A percentile compares a stretch with the other conserved stretches of the same genome.
Evolutionary conservation across 2,329 filamentous ascomycete species (phyloP).

Genomic region (Periconia sp.): DNA sequence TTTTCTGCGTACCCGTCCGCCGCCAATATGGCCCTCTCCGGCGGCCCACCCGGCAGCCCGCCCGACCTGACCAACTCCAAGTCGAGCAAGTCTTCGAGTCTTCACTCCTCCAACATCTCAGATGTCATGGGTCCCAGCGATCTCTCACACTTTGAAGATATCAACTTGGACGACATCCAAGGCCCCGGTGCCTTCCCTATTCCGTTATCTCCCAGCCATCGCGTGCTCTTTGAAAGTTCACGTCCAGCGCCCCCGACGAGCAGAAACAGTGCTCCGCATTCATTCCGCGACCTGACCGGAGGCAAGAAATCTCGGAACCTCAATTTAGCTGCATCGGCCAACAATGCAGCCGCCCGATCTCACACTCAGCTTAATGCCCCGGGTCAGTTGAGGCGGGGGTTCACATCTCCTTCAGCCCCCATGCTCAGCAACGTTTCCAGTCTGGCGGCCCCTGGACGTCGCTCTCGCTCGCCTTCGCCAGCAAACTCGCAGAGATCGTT

Average conservation of each 20-base stretch:
- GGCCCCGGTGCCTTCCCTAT: constrained; percentile 51
- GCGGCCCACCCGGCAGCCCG: constrained; percentile 64
- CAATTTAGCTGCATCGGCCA: constrained; percentile 44
- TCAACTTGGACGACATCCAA: constrained; percentile 75
- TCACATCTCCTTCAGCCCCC: constrained; percentile 42
- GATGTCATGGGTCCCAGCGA: constrained; percentile 64
- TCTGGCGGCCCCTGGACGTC: constrained; percentile 34
- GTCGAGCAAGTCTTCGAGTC: constrained; percentile 88
- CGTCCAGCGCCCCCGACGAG: constrained; percentile 17
- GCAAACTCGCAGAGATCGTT: constrained; percentile 27
- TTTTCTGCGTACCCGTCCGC: constrained; percentile 30
- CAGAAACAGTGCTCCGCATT: constrained; percentile 18
- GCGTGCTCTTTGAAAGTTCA: constrained; percentile 34
- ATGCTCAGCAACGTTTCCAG: constrained; percentile 30
- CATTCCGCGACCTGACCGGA: constrained; percentile 44
- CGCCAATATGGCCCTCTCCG: constrained; percentile 29
- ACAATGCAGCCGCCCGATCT: constrained; percentile 31
- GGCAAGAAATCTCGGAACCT: constrained; percentile 41
- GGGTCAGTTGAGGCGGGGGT: constrained; percentile 43
- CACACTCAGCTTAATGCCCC: constrained; percentile 43
- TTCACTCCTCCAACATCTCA: constrained; percentile 76
- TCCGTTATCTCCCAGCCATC: constrained; percentile 27
- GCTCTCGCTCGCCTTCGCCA: constrained; percentile 41
- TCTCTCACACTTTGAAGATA: constrained; percentile 87
- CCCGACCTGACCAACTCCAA: constrained; percentile 82